Evolutionary conservation across 495 filamentous ascomycete species (phyloP), one percentile per base, ranked within the genome.

Genomic region (Geopyxis carbonaria): DNA sequence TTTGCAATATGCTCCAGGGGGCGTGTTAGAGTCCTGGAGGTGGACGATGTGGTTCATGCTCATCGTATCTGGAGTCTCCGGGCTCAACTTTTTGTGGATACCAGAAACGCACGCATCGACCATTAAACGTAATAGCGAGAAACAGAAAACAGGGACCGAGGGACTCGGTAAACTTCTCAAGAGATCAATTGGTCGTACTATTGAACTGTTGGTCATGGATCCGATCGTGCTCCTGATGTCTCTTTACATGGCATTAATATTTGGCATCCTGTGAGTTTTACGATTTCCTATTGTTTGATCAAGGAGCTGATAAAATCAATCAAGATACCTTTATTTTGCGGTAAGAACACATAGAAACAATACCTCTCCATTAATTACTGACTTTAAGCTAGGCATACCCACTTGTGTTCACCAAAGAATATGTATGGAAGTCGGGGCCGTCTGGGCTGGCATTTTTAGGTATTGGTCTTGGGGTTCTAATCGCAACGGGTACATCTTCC

Each of bases 201-300:
- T 92, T 47, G 67, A 76, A 38, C 72, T 92, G 38, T 69, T 92
- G 6, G 67, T 89, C 49, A 68, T 65, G 27, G 85, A 92, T 56
- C 85, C 81, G 6, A 83, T 92, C 32, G 72, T 92, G 19, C 61
- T 78, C 0, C 50, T 76, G 0, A 51, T 89, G 2, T 82, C 70
- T 28, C 64, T 91, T 31, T 91, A 91, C 58, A 79, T 91, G 70
- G 67, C 76, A 14, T 85, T 84, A 56, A 71, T 85, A 42, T 85
- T 85, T 51, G 84, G 76, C 4, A 62, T 91, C 5, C 64, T 91
- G n/a, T 91, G 84, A 47, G 69, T 84, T 23, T 83, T 87, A 63
- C 59, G 86, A 21, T 7, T 80, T 76, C 0, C 41, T 2, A 18
- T 40, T 30, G 18, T 16, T 40, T 9, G 11, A 16, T 29, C 11